Percentiles rank a stretch among this genome's conserved stretches.
Conservation (phyloP, 1,284 basidiomycete genomes). For the Polyporus tsugae region DNA sequence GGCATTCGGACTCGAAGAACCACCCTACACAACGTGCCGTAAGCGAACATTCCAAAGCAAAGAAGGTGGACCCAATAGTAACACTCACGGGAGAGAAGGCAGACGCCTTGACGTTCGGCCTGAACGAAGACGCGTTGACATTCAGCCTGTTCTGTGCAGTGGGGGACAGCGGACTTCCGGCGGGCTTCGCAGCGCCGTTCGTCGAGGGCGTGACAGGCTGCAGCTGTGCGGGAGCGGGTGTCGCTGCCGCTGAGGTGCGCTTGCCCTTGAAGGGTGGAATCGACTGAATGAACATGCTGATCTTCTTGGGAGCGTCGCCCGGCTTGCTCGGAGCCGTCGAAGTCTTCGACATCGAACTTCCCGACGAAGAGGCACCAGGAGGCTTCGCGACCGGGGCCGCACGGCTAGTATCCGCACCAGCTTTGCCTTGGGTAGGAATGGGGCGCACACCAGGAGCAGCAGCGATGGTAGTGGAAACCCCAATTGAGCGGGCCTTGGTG, state of each 20-base stretch:
- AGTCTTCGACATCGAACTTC: conserved; percentile 36
- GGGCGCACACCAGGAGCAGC: conserved; percentile 40
- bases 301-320: conserved; percentile 40
- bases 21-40: conserved; percentile 45
- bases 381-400: conserved; percentile 25
- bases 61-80: background rate
- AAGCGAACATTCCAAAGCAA: conserved; percentile 4
- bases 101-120: conserved; percentile 80
- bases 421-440: conserved; percentile 29
- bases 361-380: conserved; percentile 18
- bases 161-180: conserved; percentile 53
- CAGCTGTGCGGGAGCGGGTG: conserved; percentile 34
- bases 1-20: conserved; percentile 45
- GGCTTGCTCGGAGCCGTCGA: conserved; percentile 42
- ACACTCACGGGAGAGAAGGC: conserved; percentile 48
- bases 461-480: conserved; percentile 50
- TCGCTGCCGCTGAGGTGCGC: conserved; percentile 42
- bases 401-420: conserved; percentile 28
- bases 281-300: conserved; percentile 81
- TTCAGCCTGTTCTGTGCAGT: conserved; percentile 59
- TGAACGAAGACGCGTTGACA: conserved; percentile 81
- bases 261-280: conserved; percentile 93
- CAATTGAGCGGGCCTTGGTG: conserved; percentile 70
- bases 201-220: conserved; percentile 40
- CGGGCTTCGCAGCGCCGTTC: conserved; percentile 40